phyloP scores from a whole-genome alignment of 257 asterid species.

The Lantana camara region DNA sequence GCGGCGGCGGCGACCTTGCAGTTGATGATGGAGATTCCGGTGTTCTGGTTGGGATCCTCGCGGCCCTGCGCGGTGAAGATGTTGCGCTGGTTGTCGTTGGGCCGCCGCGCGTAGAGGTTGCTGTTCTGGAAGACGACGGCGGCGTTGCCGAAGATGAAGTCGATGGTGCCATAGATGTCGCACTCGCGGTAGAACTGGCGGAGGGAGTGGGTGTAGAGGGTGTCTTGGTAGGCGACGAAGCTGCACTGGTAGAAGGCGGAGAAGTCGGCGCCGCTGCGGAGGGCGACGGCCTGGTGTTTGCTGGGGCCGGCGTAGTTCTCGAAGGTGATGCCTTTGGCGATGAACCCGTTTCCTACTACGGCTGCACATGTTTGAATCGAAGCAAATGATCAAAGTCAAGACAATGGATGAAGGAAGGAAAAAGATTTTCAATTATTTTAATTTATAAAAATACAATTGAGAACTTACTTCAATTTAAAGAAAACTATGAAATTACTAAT shows the following conservation, averaged over 20 bases:
- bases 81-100: constrained; percentile 64
- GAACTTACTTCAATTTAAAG: no score
- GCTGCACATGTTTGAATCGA: constrained; percentile 48
- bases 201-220: constrained; percentile 90
- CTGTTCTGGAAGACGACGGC: constrained; percentile 84
- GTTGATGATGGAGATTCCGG: constrained; percentile 82
- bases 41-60: constrained; percentile 94
- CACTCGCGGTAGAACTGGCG: constrained; percentile 93
- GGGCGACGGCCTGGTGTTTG: constrained; percentile 96
- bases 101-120: constrained; percentile 85
- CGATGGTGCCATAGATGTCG: constrained; percentile 90
- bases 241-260: constrained; percentile 86
- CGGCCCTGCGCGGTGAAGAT: constrained; percentile 96
- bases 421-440: no score
- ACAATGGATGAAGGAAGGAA: no score
- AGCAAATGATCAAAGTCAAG: background rate
- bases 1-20: constrained; percentile 84
- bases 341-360: constrained; percentile 75
- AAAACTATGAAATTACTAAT: no score
- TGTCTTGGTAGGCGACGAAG: constrained; percentile 94
- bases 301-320: constrained; percentile 96
- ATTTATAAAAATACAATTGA: no score
- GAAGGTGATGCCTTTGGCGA: constrained; percentile 80
- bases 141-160: constrained; percentile 96
- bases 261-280: constrained; percentile 85